Base-by-base conservation (phyloP, 129 eudicot species). In the Escallonia herrerae region DNA sequence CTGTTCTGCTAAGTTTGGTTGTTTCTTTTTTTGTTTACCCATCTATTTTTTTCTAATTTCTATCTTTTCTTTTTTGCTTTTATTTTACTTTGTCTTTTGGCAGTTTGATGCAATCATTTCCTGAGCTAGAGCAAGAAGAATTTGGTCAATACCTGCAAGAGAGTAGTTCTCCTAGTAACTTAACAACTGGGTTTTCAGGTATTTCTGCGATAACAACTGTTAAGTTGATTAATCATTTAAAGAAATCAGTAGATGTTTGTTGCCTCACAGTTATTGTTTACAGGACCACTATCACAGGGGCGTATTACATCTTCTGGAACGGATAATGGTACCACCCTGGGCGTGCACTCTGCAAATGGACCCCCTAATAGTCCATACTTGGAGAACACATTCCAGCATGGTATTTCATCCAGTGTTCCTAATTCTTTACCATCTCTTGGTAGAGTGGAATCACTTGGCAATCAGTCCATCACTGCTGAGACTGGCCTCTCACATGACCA, bases 101-200 rank as follows among this genome's bases (percentile, higher is more conserved):
- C 84, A 84, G 91, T 61, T 72, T 74, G 60, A 73, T 71, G 77
- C 84, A 66, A 63, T 73, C 71, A 4, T 75, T 86, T 76, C 63
- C 81, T 51, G 95, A 87, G 75, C 69, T 78, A 74, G 87, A 82
- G 54, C 84, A 68, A 55, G 88, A 82, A 65, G 87, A 83, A 69
- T 55, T 72, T 72, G 77, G 76, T 80, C 67, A 72, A 12, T 60
- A 76, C 60, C 62, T 87, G 79, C 89, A 82, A 66, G 83, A 79
- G 78, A 79, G 76, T 69, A 81, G 83, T 75, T 67, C 87, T 66
- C 68, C 81, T 37, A 71, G 37, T 73, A 81, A 78, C 53, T 71
- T 82, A 50, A 51, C 72, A 22, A 62, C 81, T 67, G 87, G 77
- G 40, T 80, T 79, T 77, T 56, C 85, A 65, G 85, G 89, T 83